Percentiles rank a stretch among this genome's conserved stretches.
phyloP scores from a whole-genome alignment of 2,329 filamentous ascomycete species.

The Trichoderma simmonsii region DNA sequence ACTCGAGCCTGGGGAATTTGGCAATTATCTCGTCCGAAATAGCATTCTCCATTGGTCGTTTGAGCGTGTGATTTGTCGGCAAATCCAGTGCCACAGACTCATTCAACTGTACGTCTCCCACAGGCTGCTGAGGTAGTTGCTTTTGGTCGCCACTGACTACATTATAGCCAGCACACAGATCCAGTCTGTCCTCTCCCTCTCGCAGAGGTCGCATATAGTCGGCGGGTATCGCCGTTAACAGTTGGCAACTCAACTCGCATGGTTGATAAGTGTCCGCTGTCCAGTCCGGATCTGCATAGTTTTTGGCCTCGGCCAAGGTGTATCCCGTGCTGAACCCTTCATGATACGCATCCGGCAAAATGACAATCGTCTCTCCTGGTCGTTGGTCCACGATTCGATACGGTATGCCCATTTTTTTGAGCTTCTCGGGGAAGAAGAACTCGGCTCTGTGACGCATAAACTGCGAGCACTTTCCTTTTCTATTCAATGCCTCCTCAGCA shows the following conservation, averaged over 20 bases:
- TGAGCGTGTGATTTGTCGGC: background rate
- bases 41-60: background rate
- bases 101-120: background rate
- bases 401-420: conserved; percentile 38
- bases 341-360: conserved; percentile 40
- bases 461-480: conserved; percentile 36
- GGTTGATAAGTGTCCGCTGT: conserved; percentile 35
- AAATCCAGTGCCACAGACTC: background rate
- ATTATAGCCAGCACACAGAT: conserved; percentile 33
- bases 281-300: conserved; percentile 39
- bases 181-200: conserved; percentile 33
- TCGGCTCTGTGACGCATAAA: conserved; percentile 42
- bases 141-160: conserved; percentile 7
- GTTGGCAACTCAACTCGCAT: conserved; percentile 33
- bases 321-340: conserved; percentile 42
- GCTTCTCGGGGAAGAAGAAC: conserved; percentile 40
- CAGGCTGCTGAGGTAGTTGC: background rate
- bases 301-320: conserved; percentile 40
- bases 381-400: conserved; percentile 39
- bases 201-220: conserved; percentile 32
- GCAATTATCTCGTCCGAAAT: background rate
- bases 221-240: conserved; percentile 37
- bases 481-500: conserved; percentile 34
- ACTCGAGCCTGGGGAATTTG: conserved; percentile 4
- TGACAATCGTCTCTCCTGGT: conserved; percentile 40